These are phyloP conservation scores for Wickerhamomyces ciferrii DNA, from an alignment of 805 yeast species.

Conservation along the genomic window DNA sequence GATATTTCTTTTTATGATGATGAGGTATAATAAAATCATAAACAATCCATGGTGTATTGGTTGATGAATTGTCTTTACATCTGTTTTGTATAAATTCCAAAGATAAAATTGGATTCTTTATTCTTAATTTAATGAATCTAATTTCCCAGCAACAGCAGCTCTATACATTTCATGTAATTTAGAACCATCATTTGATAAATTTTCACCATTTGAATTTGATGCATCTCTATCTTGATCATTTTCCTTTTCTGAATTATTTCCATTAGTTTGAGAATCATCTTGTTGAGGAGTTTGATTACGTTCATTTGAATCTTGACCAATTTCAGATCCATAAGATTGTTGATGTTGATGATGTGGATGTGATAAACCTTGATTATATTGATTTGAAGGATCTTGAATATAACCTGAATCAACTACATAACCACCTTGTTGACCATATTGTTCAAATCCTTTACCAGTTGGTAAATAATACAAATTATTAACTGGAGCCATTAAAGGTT, in stretches of 20 bases:
- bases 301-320: not conserved
- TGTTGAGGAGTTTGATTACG: not conserved
- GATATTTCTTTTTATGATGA: too few species aligned
- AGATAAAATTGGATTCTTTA: too few species aligned
- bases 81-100: too few species aligned
- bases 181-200: slow-evolving; percentile 3
- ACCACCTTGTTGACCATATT: slow-evolving; percentile 2
- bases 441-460: slow-evolving; percentile 8
- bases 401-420: not conserved
- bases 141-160: slow-evolving; percentile 21
- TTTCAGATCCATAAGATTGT: slow-evolving; percentile 1
- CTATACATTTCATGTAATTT: slow-evolving; percentile 22
- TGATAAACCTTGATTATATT: not conserved
- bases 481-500: slow-evolving; percentile 10
- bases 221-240: slow-evolving; percentile 1
- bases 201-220: not conserved
- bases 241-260: too few species aligned
- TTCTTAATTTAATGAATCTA: slow-evolving; percentile 18
- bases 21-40: too few species aligned
- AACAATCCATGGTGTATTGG: too few species aligned
- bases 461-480: slow-evolving; percentile 16
- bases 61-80: too few species aligned
- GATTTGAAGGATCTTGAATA: not conserved
- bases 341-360: slow-evolving; percentile 9
- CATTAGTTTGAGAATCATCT: too few species aligned